These are phyloP conservation scores for Scleroderma bovista DNA, from an alignment of 768 basidiomycete species.

Conservation along the genomic window DNA sequence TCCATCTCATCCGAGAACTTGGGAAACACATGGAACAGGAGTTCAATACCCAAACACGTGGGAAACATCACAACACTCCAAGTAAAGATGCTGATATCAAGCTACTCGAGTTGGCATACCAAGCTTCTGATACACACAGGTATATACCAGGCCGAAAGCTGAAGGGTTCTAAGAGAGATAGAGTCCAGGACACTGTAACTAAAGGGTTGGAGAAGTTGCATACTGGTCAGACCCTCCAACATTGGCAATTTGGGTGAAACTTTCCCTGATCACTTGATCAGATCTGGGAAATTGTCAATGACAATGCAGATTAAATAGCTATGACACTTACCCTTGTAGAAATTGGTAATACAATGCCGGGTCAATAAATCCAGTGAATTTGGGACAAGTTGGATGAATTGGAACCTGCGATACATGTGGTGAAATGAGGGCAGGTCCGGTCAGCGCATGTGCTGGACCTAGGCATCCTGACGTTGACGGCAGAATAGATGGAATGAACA, in stretches of 20 bases:
- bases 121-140: not conserved
- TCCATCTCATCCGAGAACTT: conserved; percentile 21
- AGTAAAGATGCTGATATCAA: conserved; percentile 10
- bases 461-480: too few relatives aligned
- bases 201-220: conserved; percentile 1
- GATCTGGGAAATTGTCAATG: not conserved
- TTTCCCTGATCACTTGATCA: not conserved
- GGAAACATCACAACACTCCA: conserved; percentile 21
- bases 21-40: conserved; percentile 22
- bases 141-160: not conserved
- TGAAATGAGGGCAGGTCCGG: too few relatives aligned
- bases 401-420: too few relatives aligned
- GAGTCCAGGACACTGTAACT: not conserved
- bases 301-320: not conserved
- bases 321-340: too few relatives aligned
- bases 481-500: too few relatives aligned
- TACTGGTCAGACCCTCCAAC: not conserved
- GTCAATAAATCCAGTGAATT: too few relatives aligned
- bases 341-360: too few relatives aligned
- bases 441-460: too few relatives aligned
- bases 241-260: not conserved
- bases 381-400: too few relatives aligned
- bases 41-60: conserved; percentile 23
- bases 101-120: conserved; percentile 1
- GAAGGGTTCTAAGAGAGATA: not conserved